Percentiles rank a stretch among this genome's conserved stretches.
phyloP scores from a whole-genome alignment of 2,329 filamentous ascomycete species.

The Hymenoscyphus repandus region DNA sequence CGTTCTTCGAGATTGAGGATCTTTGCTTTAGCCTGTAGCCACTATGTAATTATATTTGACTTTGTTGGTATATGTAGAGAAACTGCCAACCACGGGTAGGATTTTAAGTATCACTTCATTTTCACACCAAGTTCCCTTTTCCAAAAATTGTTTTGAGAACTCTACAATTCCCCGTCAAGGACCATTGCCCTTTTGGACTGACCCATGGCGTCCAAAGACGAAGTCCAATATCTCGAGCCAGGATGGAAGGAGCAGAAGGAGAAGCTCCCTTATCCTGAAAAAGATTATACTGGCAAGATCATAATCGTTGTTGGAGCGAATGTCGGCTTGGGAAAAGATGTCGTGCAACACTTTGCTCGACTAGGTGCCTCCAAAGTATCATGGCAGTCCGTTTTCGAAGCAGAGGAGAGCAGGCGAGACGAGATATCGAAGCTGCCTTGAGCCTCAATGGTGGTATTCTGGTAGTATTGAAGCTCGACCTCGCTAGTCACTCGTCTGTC shows the following conservation, averaged over 20 bases:
- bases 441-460: not conserved
- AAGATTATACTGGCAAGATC: conserved; percentile 14
- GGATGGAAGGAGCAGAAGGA: not conserved
- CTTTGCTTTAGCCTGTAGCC: too few relatives aligned
- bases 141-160: too few relatives aligned
- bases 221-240: too few relatives aligned
- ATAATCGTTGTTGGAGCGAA: conserved; percentile 39
- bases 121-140: too few relatives aligned
- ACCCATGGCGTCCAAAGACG: too few relatives aligned
- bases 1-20: too few relatives aligned
- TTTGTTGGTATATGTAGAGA: too few relatives aligned
- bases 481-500: conserved; percentile 8
- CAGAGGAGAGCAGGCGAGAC: conserved; percentile 39
- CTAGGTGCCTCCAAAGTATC: conserved; percentile 33
- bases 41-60: too few relatives aligned
- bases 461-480: conserved; percentile 6
- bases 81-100: too few relatives aligned
- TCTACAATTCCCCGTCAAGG: too few relatives aligned
- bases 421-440: conserved; percentile 26
- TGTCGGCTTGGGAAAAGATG: conserved; percentile 36
- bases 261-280: not conserved
- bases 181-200: too few relatives aligned
- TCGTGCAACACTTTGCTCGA: conserved; percentile 31
- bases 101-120: too few relatives aligned
- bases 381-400: conserved; percentile 33